Base-by-base conservation (phyloP, 2,329 filamentous ascomycete genomes). In the Arthrobotrys sinensis region DNA sequence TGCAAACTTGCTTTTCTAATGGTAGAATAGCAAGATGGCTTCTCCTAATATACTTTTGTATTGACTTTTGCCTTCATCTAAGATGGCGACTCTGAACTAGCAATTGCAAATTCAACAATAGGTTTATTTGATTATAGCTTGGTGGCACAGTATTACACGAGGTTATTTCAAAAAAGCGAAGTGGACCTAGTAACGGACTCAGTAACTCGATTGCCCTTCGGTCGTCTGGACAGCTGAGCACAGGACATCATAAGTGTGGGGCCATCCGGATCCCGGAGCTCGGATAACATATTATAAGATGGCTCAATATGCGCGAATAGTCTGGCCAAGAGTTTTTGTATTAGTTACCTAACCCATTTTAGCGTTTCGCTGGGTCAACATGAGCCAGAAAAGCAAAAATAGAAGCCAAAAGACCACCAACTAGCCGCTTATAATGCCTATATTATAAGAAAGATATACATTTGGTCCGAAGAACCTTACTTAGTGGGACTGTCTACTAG, bases 391-490 rank as follows among this genome's bases (percentile, higher is more conserved):
- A 45, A 45, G 40, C 40, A n/a, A 45, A 43, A n/a, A 45, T 45
- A 45, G 40, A 45, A 45, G 40, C 40, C 40, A n/a, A 12, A 45
- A 45, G 45, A 19, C 45, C 45, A 48, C 45, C 21, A n/a, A n/a
- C n/a, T n/a, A n/a, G n/a, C n/a, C n/a, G n/a, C n/a, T n/a, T n/a
- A n/a, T n/a, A n/a, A n/a, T 48, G 21, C 45, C 45, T 48, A 48
- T 48, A 48, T 48, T 21, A 48, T 48, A 48, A 48, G n/a, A n/a
- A n/a, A 11, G 48, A 52, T 52, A 34, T 52, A 52, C 10, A 52
- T 52, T 52, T 52, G 48, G 48, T 28, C 32, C 4, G 24, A 52
- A 52, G 48, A 52, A 52, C 48, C 48, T 52, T 52, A 52, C 24
- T 52, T n/a, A 52, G 48, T 52, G 48, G 48, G 45, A 4, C 45